A percentile compares a stretch with the other conserved stretches of the same genome.
phyloP scores from a whole-genome alignment of 805 yeast species.

The Candida boleticola region DNA sequence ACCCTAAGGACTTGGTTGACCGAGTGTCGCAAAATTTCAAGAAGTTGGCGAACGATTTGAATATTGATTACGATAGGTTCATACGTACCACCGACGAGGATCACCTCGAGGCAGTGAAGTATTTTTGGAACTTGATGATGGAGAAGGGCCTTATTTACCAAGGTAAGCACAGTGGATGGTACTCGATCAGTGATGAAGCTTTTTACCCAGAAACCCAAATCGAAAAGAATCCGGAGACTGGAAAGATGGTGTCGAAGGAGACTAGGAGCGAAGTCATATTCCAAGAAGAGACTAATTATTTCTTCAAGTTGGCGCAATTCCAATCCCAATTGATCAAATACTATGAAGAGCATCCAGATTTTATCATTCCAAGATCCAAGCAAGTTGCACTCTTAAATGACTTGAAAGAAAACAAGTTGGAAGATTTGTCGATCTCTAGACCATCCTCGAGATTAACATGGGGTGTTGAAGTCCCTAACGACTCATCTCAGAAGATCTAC shows the following conservation, averaged over 20 bases:
- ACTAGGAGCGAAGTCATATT: constrained; percentile 72
- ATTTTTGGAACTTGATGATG: constrained; percentile 65
- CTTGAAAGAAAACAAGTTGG: constrained; percentile 44
- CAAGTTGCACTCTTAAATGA: constrained; percentile 56
- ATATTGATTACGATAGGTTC: constrained; percentile 68
- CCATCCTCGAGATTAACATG: constrained; percentile 75
- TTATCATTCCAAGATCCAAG: constrained; percentile 65
- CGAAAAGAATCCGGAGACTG: constrained; percentile 26
- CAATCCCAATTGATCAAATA: constrained; percentile 50
- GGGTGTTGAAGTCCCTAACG: constrained; percentile 90
- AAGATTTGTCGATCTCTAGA: constrained; percentile 84
- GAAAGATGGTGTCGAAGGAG: constrained; percentile 53
- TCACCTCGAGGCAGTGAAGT: constrained; percentile 62
- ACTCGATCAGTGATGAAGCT: constrained; percentile 90
- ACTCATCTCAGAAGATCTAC: constrained; percentile 73
- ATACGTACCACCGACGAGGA: constrained; percentile 88
- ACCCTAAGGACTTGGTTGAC: constrained; percentile 71
- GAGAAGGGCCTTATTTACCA: constrained; percentile 69
- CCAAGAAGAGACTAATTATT: constrained; percentile 83
- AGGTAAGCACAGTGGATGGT: constrained; percentile 92
- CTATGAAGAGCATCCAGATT: constrained; percentile 49
- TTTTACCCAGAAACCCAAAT: constrained; percentile 85
- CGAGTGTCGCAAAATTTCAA: constrained; percentile 62
- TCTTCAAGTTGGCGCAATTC: constrained; percentile 70
- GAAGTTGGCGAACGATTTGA: constrained; percentile 54